Evolutionary conservation across 1,284 basidiomycete species (phyloP).

Genomic region (Ceratobasidium sp.): DNA sequence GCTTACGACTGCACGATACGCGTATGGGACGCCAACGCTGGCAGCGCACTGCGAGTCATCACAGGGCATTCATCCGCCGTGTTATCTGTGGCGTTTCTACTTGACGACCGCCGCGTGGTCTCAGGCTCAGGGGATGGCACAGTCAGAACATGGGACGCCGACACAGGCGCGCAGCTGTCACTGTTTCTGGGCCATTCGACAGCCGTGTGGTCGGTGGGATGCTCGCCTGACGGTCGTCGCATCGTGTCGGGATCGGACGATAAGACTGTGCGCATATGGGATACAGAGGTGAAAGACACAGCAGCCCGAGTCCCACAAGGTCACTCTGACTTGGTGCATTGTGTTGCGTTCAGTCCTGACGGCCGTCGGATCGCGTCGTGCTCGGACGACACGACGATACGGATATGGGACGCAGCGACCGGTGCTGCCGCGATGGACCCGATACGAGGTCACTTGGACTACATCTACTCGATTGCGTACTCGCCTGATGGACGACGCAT

Average conservation of each 20-base stretch:
- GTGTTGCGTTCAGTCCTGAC: conserved; percentile 29
- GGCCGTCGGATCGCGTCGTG: conserved; percentile 12
- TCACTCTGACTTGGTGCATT: background rate
- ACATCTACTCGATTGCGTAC: conserved; percentile 1
- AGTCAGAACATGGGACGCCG: conserved; percentile 30
- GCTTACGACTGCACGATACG: background rate
- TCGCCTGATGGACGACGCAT: conserved; percentile 41
- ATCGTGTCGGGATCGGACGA: conserved; percentile 29
- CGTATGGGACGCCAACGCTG: conserved; percentile 15
- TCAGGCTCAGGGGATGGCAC: conserved; percentile 32
- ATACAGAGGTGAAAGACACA: conserved; percentile 46
- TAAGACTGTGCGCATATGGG: conserved; percentile 47
- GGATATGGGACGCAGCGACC: conserved; percentile 29
- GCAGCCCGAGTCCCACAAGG: conserved; percentile 3
- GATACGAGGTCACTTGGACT: conserved; percentile 15
- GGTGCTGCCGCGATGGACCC: background rate
- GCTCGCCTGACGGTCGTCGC: conserved; percentile 28
- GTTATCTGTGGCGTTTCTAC: conserved; percentile 51
- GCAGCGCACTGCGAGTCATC: background rate
- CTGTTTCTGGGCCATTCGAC: background rate
- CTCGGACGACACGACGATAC: conserved; percentile 25
- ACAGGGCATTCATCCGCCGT: conserved; percentile 43
- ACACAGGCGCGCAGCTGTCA: background rate
- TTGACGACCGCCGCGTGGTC: conserved; percentile 48
- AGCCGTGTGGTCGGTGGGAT: conserved; percentile 17